Base-by-base conservation (phyloP, 257 asterid species). In the Solanum verrucosum region DNA sequence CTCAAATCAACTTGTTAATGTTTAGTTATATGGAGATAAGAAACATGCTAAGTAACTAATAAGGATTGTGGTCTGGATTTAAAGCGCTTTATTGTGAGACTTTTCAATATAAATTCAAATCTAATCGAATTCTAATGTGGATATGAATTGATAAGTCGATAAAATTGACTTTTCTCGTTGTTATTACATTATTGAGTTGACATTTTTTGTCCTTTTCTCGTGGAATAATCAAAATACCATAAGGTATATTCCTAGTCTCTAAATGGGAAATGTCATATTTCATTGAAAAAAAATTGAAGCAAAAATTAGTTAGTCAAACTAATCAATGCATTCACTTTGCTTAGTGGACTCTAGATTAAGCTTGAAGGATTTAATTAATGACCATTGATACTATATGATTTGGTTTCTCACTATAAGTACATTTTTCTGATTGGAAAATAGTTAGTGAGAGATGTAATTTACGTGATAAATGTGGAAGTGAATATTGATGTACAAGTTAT, bases 61-160 rank as follows among this genome's bases (percentile, higher is more conserved):
- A 4, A 44, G 0, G 6, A 44, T 44, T 2, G 23, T 16, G 9
- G 0, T 3, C 0, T 16, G 4, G 9, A 0, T 16, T 2, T 6
- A 1, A 52, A 52, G 1, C 2, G 4, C 0, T 16, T 16, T 52
- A 52, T 52, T 18, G 4, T 52, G 1, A 52, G 7, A 16, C 0
- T 6, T 6, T 18, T 52, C 3, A 6, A 52, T 3, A 0, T 7
- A 1, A 18, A 56, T 56, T 20, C 0, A 20, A 56, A 56, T 56
- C 1, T 56, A 56, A 1, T 56, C 0, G 10, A 20, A 56, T 0
- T 7, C 1, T 18, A 56, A 7, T 3, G 2, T 56, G 2, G 3
- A 56, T 56, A 56, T 20, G 2, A 56, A 56, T 52, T 52, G 2
- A 0, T 18, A 7, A 7, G 5, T 15, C 6, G 5, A 6, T 15